phyloP scores from a whole-genome alignment of 306 rosid species.

The Cucurbita moschata region DNA sequence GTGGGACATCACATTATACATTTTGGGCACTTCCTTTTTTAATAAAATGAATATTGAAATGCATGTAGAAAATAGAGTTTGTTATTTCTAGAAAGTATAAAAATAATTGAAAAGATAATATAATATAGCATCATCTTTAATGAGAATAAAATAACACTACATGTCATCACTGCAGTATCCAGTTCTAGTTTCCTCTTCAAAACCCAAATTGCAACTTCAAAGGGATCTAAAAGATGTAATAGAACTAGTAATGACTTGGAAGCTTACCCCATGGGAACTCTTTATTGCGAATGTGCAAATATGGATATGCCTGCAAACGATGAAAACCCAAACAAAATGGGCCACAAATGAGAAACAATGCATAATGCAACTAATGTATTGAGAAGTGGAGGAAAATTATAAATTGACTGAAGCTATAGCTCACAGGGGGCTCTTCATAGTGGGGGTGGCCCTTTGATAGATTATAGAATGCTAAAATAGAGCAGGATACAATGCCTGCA shows the following conservation, averaged over 20 bases:
- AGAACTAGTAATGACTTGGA: background rate
- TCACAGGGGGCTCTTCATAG: constrained; percentile 62
- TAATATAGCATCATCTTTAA: background rate
- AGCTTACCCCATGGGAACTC: constrained; percentile 98
- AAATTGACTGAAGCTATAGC: constrained; percentile 12
- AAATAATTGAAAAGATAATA: background rate
- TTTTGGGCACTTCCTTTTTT: background rate
- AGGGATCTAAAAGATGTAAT: background rate
- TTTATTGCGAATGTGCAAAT: constrained; percentile 83
- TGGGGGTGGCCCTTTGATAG: constrained; percentile 85
- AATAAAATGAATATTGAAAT: background rate
- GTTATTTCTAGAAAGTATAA: background rate
- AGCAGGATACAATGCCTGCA: constrained; percentile 60
- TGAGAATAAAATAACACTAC: background rate
- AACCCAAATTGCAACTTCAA: background rate
- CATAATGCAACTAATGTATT: background rate
- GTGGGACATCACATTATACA: background rate
- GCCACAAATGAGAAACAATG: background rate
- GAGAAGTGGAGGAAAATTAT: background rate
- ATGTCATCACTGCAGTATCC: background rate
- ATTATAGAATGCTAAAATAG: constrained; percentile 30
- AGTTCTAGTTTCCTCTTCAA: background rate
- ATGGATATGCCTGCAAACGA: constrained; percentile 36
- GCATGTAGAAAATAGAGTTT: background rate
- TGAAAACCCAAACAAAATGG: background rate